Base-by-base conservation (phyloP, 169 alveolate species). In the Cryptosporidium sp. region DNA sequence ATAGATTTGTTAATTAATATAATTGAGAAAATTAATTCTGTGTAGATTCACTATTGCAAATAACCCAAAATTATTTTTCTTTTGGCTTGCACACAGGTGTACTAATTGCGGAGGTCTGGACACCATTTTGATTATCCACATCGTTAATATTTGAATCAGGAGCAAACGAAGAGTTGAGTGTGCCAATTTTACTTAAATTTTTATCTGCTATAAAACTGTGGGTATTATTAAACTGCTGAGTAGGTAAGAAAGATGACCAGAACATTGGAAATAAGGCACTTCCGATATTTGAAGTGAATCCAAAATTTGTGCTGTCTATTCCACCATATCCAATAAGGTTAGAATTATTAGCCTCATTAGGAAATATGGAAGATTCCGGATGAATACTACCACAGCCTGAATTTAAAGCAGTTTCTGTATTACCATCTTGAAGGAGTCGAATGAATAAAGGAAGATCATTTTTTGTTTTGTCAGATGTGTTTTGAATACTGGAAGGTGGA, bases 41-140 rank as follows among this genome's bases (percentile, higher is more conserved):
- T 37, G 43, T 48, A 48, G 21, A 48, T 14, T 3, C 5, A 48
- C 23, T 48, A 16, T 14, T 21, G 21, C 50, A 35, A 29, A 4
- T 23, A 55, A 23, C 29, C 23, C 35, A 21, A n/a, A 21, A 33
- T 65, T 33, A 65, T 33, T 65, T 65, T 37, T 65, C 71, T 31
- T 1, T 33, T 21, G 71, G 71, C 33, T 65, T 65, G 71, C 71
- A 35, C 10, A 65, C 50, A 7, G 71, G 71, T 8, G 71, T 65
- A 35, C 50, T 65, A n/a, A 35, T 65, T 29, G 48, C 31, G 1
- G 71, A n/a, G 16, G 71, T 33, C 29, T 65, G 58, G 84, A 23
- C 26, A 21, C 10, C 84, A 29, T 69, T 45, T 69, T 39, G 84
- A 69, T 21, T 45, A 23, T 43, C 84, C 23, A 14, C 2, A 35